phyloP scores from a whole-genome alignment of 2,329 filamentous ascomycete genomes.

The Geoglossum cookeanum region DNA sequence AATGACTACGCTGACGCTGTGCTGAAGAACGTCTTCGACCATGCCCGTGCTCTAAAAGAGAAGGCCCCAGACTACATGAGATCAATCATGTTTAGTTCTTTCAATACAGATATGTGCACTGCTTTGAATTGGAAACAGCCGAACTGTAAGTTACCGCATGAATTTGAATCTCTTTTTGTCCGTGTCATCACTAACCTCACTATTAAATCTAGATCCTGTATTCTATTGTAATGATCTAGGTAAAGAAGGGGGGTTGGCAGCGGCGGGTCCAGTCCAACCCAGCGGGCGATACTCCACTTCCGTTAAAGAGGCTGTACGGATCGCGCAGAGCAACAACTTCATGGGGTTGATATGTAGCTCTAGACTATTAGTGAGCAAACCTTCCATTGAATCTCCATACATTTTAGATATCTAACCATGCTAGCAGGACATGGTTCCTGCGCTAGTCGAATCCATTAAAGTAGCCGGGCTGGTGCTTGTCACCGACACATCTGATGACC shows the following conservation, averaged over 20 bases:
- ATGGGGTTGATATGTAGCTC: slow-evolving; percentile 93
- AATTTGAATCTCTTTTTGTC: not conserved
- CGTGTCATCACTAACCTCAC: not conserved
- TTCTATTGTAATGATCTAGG: slow-evolving; percentile 89
- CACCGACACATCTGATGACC: slow-evolving; percentile 49
- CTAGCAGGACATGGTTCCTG: slow-evolving; percentile 74
- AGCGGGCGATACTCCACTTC: slow-evolving; percentile 61
- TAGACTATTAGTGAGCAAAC: slow-evolving; percentile 53
- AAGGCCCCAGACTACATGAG: slow-evolving; percentile 53
- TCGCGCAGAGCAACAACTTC: slow-evolving; percentile 89
- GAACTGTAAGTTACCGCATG: slow-evolving; percentile 44
- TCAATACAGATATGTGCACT: slow-evolving; percentile 76
- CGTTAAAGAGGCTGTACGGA: slow-evolving; percentile 85
- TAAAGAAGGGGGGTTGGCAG: slow-evolving; percentile 27
- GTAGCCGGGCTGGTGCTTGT: slow-evolving; percentile 84
- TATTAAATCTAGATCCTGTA: slow-evolving; percentile 45
- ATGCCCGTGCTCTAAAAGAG: slow-evolving; percentile 52
- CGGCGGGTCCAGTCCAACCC: slow-evolving; percentile 22
- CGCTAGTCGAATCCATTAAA: slow-evolving; percentile 83
- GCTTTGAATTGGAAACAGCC: slow-evolving; percentile 98
- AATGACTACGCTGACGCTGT: slow-evolving; percentile 75
- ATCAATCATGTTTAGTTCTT: slow-evolving; percentile 86
- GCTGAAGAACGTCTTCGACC: slow-evolving; percentile 73
- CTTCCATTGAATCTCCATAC: not conserved
- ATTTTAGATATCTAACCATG: slow-evolving; percentile 1